Evolutionary conservation across 1,284 basidiomycete species (phyloP).

Genomic region (Sphagnurus paluster): DNA sequence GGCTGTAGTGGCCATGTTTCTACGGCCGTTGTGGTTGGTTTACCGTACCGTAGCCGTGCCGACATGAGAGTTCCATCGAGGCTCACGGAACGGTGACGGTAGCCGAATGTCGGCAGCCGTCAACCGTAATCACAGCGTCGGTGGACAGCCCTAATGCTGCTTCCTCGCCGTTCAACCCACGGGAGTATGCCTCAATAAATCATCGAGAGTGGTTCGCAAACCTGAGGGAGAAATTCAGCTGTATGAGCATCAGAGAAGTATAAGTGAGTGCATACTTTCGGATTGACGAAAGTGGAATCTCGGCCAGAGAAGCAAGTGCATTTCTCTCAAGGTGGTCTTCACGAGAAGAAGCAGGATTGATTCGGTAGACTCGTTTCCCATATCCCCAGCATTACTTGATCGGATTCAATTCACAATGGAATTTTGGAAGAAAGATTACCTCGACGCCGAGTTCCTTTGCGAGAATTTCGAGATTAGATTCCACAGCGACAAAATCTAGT

Average conservation of each 20-base stretch:
- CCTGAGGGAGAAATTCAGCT: background rate
- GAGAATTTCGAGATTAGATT: background rate
- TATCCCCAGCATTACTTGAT: conserved; percentile 4
- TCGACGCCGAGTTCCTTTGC: background rate
- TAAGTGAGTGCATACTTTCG: background rate
- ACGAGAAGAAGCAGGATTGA: background rate
- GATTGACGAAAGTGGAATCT: background rate
- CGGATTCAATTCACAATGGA: background rate
- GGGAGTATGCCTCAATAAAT: background rate
- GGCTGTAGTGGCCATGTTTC: too few species aligned
- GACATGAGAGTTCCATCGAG: too few species aligned
- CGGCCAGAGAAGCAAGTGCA: conserved; percentile 1
- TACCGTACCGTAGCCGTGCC: too few species aligned
- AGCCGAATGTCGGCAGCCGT: too few species aligned
- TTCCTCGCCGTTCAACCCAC: background rate
- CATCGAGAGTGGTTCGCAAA: background rate
- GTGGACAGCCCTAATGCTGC: too few species aligned
- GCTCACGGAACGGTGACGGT: too few species aligned
- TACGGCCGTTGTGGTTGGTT: too few species aligned
- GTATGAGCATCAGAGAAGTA: background rate
- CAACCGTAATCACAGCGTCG: too few species aligned
- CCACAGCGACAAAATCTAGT: background rate
- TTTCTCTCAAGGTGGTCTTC: conserved; percentile 2
- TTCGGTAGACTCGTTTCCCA: background rate
- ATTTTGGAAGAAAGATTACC: background rate